Percentiles rank a stretch among this genome's conserved stretches.
These are phyloP conservation scores for Stygiomarasmius scandens DNA, from an alignment of 1,284 basidiomycete species.

Conservation along the genomic window DNA sequence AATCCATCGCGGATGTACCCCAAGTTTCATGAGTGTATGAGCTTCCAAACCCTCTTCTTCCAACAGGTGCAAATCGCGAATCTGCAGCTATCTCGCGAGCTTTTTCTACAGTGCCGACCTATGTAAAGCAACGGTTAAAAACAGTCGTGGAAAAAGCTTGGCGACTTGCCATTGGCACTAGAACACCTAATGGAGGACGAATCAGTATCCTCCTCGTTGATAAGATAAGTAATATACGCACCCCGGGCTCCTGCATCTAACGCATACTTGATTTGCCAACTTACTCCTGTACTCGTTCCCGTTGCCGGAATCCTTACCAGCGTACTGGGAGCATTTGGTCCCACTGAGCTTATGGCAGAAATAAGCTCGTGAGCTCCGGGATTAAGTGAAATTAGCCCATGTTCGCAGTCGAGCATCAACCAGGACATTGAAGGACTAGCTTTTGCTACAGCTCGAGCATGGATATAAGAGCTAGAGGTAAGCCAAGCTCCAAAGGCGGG, in stretches of 20 bases:
- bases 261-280: slow-evolving; percentile 71
- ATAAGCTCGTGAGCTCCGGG: slow-evolving; percentile 59
- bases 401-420: slow-evolving; percentile 68
- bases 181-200: slow-evolving; percentile 2
- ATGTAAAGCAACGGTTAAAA: background rate
- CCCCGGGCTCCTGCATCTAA: slow-evolving; percentile 67
- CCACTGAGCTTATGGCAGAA: slow-evolving; percentile 49
- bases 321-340: slow-evolving; percentile 46
- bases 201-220: too few species aligned
- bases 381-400: slow-evolving; percentile 56
- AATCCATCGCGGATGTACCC: slow-evolving; percentile 53
- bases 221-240: too few species aligned
- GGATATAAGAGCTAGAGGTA: slow-evolving; percentile 55
- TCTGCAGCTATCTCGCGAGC: slow-evolving; percentile 58
- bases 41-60: slow-evolving; percentile 63
- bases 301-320: slow-evolving; percentile 65
- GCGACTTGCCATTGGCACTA: slow-evolving; percentile 63
- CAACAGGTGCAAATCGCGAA: slow-evolving; percentile 57
- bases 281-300: slow-evolving; percentile 51
- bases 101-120: slow-evolving; percentile 45
- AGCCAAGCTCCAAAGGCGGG: slow-evolving; percentile 78
- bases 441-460: slow-evolving; percentile 57
- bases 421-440: slow-evolving; percentile 60
- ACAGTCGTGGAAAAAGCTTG: background rate
- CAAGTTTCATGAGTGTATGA: slow-evolving; percentile 61